phyloP scores from a whole-genome alignment of 495 filamentous ascomycete species.

The Penicillium manginii region DNA sequence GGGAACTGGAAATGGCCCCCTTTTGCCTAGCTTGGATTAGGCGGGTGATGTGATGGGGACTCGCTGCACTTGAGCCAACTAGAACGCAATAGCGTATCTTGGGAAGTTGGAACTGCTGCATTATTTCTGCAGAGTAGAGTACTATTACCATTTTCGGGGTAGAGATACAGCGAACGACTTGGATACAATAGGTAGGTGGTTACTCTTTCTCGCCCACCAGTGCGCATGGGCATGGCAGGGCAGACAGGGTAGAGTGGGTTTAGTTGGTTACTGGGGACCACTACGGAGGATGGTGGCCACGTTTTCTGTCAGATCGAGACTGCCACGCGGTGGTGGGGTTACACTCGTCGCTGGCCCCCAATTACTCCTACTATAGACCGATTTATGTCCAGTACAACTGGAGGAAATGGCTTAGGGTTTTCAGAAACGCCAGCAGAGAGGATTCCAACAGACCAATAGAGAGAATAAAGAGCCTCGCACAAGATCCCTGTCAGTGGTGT shows the following conservation, averaged over 20 bases:
- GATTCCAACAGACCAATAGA: too few species aligned
- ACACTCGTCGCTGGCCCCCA: conserved; percentile 1
- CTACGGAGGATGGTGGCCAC: conserved; percentile 3
- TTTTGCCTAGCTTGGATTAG: conserved; percentile 2
- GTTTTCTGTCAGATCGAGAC: conserved; percentile 10
- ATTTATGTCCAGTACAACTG: not conserved
- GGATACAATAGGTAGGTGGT: too few species aligned
- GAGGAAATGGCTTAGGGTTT: not conserved
- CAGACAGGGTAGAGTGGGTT: not conserved
- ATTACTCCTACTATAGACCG: not conserved
- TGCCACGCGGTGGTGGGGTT: conserved; percentile 5
- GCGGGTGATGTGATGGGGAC: not conserved
- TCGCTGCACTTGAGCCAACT: not conserved
- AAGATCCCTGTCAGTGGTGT: not conserved
- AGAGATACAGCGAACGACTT: too few species aligned
- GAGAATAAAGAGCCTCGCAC: too few species aligned
- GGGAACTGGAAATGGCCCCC: not conserved
- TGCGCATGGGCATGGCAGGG: not conserved
- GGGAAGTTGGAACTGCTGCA: not conserved
- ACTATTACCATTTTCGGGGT: not conserved
- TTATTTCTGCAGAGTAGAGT: not conserved
- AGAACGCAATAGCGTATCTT: not conserved
- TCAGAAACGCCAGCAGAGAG: too few species aligned
- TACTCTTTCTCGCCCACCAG: too few species aligned
- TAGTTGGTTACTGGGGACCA: not conserved